Percentiles rank a stretch among this genome's conserved stretches.
These are phyloP conservation scores for Mucor saturninus DNA, from an alignment of 371 early-diverging fungal species.

Conservation along the genomic window DNA sequence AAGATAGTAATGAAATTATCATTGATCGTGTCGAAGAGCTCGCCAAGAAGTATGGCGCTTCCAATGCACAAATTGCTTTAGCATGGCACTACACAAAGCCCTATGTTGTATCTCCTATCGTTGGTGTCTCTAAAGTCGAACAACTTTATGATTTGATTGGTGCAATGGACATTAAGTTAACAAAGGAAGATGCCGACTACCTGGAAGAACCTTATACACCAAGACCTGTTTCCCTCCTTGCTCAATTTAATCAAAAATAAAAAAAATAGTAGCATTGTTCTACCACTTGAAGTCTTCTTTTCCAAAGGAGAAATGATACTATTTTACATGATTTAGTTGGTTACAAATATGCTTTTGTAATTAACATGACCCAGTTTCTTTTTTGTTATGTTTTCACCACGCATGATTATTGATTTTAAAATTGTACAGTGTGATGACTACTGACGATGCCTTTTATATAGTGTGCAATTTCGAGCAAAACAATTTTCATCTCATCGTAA, in stretches of 20 bases:
- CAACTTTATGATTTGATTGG: slow-evolving; percentile 43
- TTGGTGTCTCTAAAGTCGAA: slow-evolving; percentile 41
- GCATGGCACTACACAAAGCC: slow-evolving; percentile 52
- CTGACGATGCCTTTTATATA: no score
- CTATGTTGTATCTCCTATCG: slow-evolving; percentile 45
- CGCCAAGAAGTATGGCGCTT: slow-evolving; percentile 41
- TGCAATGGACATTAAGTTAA: slow-evolving; percentile 39
- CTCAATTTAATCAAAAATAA: background rate
- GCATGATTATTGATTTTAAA: no score
- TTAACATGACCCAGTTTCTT: no score
- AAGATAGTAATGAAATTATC: slow-evolving; percentile 24
- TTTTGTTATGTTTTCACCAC: no score
- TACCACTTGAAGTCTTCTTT: no score
- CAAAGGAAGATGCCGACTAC: slow-evolving; percentile 43
- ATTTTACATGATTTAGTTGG: no score
- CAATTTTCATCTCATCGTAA: no score
- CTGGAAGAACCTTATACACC: slow-evolving; percentile 38
- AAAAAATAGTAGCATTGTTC: no score
- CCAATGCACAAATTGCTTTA: slow-evolving; percentile 36
- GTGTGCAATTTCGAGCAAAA: no score
- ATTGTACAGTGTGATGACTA: no score
- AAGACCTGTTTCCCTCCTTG: background rate
- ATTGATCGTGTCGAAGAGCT: slow-evolving; percentile 47
- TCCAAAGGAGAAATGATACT: no score
- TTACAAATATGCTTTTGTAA: no score